Conservation (phyloP, 2,329 filamentous ascomycete genomes). For the Tolypocladium guangdongense region DNA sequence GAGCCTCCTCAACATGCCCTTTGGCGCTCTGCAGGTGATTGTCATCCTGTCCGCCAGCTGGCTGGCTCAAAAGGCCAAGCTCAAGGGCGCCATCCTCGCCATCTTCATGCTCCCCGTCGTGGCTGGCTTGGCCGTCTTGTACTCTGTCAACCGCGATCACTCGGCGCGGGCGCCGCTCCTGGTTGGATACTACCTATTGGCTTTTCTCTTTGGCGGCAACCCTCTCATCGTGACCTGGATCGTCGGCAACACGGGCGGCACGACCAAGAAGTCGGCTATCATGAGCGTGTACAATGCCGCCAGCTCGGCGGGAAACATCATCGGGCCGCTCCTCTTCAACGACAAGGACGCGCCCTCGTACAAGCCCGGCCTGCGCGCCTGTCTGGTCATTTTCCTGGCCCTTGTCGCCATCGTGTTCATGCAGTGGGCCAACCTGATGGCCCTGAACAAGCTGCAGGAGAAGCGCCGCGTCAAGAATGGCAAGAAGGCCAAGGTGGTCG, state of each 20-base stretch:
- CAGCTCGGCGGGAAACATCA: constrained; percentile 52
- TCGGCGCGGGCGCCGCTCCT: constrained; percentile 31
- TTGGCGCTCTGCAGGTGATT: constrained; percentile 49
- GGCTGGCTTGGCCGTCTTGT: constrained; percentile 41
- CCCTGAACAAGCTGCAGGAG: constrained; percentile 47
- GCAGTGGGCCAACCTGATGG: constrained; percentile 42
- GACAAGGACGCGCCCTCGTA: constrained; percentile 47
- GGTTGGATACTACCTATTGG: constrained; percentile 53
- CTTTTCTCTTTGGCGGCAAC: constrained; percentile 55
- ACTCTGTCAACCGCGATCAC: constrained; percentile 39
- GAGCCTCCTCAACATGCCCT: constrained; percentile 56
- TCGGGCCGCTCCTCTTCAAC: constrained; percentile 54
- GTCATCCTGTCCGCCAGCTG: constrained; percentile 49
- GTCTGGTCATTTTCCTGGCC: constrained; percentile 42
- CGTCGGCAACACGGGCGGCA: constrained; percentile 56
- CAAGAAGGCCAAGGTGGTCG: constrained; percentile 47
- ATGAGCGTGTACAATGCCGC: constrained; percentile 56
- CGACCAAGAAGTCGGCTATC: constrained; percentile 54
- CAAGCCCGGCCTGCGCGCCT: constrained; percentile 42
- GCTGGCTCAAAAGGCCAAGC: constrained; percentile 41
- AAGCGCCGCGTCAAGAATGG: constrained; percentile 44
- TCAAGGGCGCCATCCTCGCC: constrained; percentile 46
- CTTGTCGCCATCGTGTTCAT: constrained; percentile 40
- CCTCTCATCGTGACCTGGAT: constrained; percentile 59
- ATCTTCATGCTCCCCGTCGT: constrained; percentile 48